Conservation (phyloP, 352 stramenopile genomes). For the Phytophthora parvispora region DNA sequence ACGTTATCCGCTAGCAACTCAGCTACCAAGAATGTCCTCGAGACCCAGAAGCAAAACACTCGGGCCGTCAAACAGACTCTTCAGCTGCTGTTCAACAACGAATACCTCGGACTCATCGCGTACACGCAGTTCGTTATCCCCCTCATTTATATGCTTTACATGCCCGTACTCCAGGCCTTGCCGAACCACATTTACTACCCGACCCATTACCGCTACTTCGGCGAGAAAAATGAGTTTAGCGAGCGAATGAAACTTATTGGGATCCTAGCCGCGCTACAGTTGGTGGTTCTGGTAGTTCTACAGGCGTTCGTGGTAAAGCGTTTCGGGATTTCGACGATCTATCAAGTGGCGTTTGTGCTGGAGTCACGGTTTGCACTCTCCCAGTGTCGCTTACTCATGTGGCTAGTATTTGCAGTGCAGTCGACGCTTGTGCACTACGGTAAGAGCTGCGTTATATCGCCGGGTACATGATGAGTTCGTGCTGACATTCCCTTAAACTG, state of each 20-base stretch:
- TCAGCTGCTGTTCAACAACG: slow-evolving; percentile 51
- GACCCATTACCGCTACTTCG: slow-evolving; percentile 28
- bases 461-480: background rate
- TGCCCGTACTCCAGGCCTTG: slow-evolving; percentile 22
- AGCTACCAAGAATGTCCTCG: slow-evolving; percentile 2
- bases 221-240: slow-evolving; percentile 16
- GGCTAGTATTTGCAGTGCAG: slow-evolving; percentile 35
- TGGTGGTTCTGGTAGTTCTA: slow-evolving; percentile 19
- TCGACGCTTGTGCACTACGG: slow-evolving; percentile 36
- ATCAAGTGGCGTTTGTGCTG: slow-evolving; percentile 61
- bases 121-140: slow-evolving; percentile 45
- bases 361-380: slow-evolving; percentile 41
- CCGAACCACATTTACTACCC: slow-evolving; percentile 43
- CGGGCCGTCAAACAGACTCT: slow-evolving; percentile 38
- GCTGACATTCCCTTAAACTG: background rate
- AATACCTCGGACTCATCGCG: slow-evolving; percentile 41
- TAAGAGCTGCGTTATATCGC: background rate
- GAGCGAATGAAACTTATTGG: slow-evolving; percentile 30
- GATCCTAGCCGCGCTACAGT: slow-evolving; percentile 19
- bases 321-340: slow-evolving; percentile 39
- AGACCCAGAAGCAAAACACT: slow-evolving; percentile 34
- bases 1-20: slow-evolving; percentile 5
- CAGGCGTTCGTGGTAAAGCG: slow-evolving; percentile 32
- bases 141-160: slow-evolving; percentile 40
- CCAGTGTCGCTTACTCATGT: slow-evolving; percentile 50